Evolutionary conservation across 176 grass and related monocot species (phyloP).

Genomic region (Chloris gayana): DNA sequence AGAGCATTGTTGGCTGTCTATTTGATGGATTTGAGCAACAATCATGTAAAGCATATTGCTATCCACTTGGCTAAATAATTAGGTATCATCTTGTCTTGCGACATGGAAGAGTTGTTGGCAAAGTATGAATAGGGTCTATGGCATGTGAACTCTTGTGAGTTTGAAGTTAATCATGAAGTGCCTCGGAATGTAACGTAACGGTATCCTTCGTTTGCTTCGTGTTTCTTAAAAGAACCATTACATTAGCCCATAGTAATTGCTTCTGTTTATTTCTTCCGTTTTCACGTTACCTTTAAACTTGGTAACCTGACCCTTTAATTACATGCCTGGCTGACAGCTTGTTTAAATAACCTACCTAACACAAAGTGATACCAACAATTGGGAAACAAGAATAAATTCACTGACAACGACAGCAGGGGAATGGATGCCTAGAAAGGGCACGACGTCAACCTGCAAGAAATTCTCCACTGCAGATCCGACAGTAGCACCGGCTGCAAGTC

Average conservation of each 20-base stretch:
- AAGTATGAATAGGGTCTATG: slow-evolving; percentile 37
- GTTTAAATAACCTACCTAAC: slow-evolving; percentile 59
- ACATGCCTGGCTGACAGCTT: slow-evolving; percentile 51
- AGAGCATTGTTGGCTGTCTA: background rate
- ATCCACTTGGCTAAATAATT: slow-evolving; percentile 43
- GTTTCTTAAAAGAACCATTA: slow-evolving; percentile 22
- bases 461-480: slow-evolving; percentile 80
- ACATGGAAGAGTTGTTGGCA: slow-evolving; percentile 25
- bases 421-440: slow-evolving; percentile 83
- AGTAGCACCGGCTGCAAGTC: slow-evolving; percentile 70
- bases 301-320: slow-evolving; percentile 59
- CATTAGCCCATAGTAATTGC: slow-evolving; percentile 39
- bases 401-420: slow-evolving; percentile 88
- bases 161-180: slow-evolving; percentile 36
- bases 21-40: slow-evolving; percentile 18
- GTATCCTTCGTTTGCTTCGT: slow-evolving; percentile 31
- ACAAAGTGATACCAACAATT: slow-evolving; percentile 79
- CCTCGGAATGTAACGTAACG: slow-evolving; percentile 39
- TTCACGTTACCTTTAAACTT: slow-evolving; percentile 25
- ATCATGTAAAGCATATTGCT: slow-evolving; percentile 11
- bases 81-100: slow-evolving; percentile 19
- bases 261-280: background rate
- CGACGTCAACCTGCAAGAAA: slow-evolving; percentile 93
- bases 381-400: slow-evolving; percentile 94
- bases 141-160: slow-evolving; percentile 40